phyloP scores from a whole-genome alignment of 495 filamentous ascomycete genomes.

The Penicillium canescens region DNA sequence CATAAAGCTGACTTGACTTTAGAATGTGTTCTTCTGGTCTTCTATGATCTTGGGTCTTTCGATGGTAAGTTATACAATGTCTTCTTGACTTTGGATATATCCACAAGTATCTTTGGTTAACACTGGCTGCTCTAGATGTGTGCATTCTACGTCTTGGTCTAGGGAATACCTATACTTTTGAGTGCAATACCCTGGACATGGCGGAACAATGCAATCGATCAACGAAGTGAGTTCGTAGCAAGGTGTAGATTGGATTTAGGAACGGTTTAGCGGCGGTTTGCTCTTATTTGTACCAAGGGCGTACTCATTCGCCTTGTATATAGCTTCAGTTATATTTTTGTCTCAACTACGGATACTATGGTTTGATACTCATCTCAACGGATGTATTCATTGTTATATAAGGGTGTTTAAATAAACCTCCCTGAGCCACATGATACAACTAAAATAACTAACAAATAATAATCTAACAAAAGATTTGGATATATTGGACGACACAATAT shows the following conservation, averaged over 20 bases:
- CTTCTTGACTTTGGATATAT: not conserved
- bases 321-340: not conserved
- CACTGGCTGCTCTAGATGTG: slow-evolving; percentile 45
- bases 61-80: slow-evolving; percentile 58
- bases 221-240: no score
- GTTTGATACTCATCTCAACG: not conserved
- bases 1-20: not conserved
- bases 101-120: not conserved
- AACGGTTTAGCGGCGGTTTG: not conserved
- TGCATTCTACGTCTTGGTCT: slow-evolving; percentile 58
- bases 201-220: no score
- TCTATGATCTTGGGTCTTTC: slow-evolving; percentile 91
- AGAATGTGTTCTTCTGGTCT: slow-evolving; percentile 91
- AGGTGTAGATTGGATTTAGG: not conserved
- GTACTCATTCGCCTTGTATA: not conserved
- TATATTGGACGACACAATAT: no score
- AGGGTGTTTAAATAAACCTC: no score
- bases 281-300: not conserved
- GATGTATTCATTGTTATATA: no score
- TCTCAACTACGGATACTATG: not conserved
- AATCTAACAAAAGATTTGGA: no score
- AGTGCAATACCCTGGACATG: not conserved
- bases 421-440: no score
- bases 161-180: not conserved
- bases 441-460: no score